Evolutionary conservation across 116 monocot genomes (phyloP), one percentile per base, ranked within the genome.

Genomic region (Papilionanthe hybrid): DNA sequence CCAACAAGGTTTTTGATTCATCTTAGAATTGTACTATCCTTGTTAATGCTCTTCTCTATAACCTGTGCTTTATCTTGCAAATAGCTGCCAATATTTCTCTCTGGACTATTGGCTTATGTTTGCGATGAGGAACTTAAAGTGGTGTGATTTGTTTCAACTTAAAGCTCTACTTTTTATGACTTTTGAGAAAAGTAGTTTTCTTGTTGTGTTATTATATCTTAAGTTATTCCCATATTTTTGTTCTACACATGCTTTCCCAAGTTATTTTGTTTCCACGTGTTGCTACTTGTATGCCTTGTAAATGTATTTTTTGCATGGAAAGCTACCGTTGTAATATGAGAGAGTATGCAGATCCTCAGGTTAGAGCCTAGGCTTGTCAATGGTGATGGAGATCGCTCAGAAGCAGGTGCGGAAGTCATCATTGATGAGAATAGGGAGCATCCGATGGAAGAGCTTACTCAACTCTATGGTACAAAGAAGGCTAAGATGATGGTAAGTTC

Each of bases 381-480:
- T 28, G 77, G 49, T 12, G 53, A 77, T 57, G 85, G 84, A 50
- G 85, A 85, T 20, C 45, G 48, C n/a, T 55, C 72, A 19, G 88
- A 87, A 58, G 84, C 17, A 9, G 17, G 58, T 71, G 69, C 77
- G 25, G 89, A 83, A 79, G 55, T 75, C 55, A 6, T 78, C 44
- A 41, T 43, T 45, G 69, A 41, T 68, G 83, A 45, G 75, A 73
- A 82, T 79, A 78, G 32, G 78, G 72, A 47, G 25, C 56, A 71
- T 23, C 78, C 78, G 63, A 75, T 88, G 4, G 42, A 20, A 71
- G 77, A 86, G 50, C 85, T 92, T 29, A 92, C 79, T 20, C 83
- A 25, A 66, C 65, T 89, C 29, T 92, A 89, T 86, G 95, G 95
- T 67, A 81, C 92, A 42, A 90, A 86, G 89, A 92, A 67, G 68